A percentile compares a stretch with the other conserved stretches of the same genome.
Evolutionary conservation across 1,139 yeast genomes (phyloP).

Genomic region (Yamadazyma conglobata): DNA sequence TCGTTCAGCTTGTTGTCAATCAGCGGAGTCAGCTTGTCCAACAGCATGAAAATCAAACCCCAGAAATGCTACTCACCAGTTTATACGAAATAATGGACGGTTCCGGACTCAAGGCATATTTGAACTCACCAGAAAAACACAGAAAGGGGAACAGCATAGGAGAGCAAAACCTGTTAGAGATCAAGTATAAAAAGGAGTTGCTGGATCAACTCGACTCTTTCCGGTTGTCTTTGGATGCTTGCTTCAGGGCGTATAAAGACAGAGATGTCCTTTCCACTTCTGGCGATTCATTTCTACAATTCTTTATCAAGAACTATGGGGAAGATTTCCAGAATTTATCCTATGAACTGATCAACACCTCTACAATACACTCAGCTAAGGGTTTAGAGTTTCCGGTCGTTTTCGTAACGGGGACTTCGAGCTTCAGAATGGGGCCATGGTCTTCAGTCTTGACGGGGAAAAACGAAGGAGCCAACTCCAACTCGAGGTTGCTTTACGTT

Average conservation of each 20-base stretch:
- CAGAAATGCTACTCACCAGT: conserved; percentile 18
- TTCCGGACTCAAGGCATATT: conserved; percentile 22
- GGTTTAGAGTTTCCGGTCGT: conserved; percentile 72
- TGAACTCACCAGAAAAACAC: conserved; percentile 17
- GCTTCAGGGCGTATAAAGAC: conserved; percentile 18
- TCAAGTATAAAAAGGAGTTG: conserved; percentile 14
- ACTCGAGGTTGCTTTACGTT: conserved; percentile 51
- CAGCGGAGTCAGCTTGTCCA: conserved; percentile 14
- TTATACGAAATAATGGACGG: conserved; percentile 18
- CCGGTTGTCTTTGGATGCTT: conserved; percentile 21
- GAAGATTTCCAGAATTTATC: conserved; percentile 35
- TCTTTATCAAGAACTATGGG: conserved; percentile 44
- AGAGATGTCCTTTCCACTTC: conserved; percentile 9
- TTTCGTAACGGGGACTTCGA: conserved; percentile 44
- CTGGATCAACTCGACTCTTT: conserved; percentile 23
- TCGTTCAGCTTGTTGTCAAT: conserved; percentile 13
- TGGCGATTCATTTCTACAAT: conserved; percentile 26
- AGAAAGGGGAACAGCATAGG: conserved; percentile 2
- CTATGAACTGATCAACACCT: conserved; percentile 39
- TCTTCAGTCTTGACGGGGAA: conserved; percentile 10
- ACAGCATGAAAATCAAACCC: conserved; percentile 13
- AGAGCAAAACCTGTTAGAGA: conserved; percentile 5
- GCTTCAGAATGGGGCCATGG: conserved; percentile 17
- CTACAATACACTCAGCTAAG: conserved; percentile 70
- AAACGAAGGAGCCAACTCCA: conserved; percentile 9